phyloP scores from a whole-genome alignment of 306 rosid species.

The Vigna hirtella region DNA sequence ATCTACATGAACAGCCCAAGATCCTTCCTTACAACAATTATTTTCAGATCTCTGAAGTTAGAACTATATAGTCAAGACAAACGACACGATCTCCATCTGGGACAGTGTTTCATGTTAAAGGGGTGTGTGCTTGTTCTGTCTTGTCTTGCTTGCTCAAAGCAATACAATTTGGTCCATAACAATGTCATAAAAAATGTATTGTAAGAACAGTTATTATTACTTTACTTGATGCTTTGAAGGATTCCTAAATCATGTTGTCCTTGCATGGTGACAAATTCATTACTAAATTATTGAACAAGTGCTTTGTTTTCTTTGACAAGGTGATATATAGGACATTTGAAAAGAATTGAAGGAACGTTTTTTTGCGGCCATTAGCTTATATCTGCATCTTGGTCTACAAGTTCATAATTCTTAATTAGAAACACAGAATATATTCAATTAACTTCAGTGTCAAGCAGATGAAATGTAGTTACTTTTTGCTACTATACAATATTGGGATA shows the following conservation, averaged over 20 bases:
- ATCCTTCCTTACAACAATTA: slow-evolving; percentile 18
- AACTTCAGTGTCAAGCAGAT: neutral
- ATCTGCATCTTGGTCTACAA: slow-evolving; percentile 27
- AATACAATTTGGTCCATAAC: slow-evolving; percentile 4
- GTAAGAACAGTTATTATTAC: neutral
- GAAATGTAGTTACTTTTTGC: neutral
- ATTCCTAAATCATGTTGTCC: slow-evolving; percentile 40
- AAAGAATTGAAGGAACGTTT: slow-evolving; percentile 37
- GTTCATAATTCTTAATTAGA: slow-evolving; percentile 26
- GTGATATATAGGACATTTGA: slow-evolving; percentile 2
- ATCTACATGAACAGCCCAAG: slow-evolving; percentile 46
- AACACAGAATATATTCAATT: neutral
- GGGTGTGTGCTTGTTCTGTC: slow-evolving; percentile 44
- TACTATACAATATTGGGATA: too few relatives aligned
- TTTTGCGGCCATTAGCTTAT: slow-evolving; percentile 23
- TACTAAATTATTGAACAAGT: slow-evolving; percentile 28
- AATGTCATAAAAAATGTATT: neutral
- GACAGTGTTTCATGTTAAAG: slow-evolving; percentile 45
- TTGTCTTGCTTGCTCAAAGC: slow-evolving; percentile 36
- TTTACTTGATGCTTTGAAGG: slow-evolving; percentile 3
- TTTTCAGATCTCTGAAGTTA: slow-evolving; percentile 28
- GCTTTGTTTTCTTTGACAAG: slow-evolving; percentile 16
- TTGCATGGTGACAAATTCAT: slow-evolving; percentile 41
- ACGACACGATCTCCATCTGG: slow-evolving; percentile 42
- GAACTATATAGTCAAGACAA: slow-evolving; percentile 38